Conservation (phyloP, 257 asterid genomes). For the Jacaranda mimosifolia region DNA sequence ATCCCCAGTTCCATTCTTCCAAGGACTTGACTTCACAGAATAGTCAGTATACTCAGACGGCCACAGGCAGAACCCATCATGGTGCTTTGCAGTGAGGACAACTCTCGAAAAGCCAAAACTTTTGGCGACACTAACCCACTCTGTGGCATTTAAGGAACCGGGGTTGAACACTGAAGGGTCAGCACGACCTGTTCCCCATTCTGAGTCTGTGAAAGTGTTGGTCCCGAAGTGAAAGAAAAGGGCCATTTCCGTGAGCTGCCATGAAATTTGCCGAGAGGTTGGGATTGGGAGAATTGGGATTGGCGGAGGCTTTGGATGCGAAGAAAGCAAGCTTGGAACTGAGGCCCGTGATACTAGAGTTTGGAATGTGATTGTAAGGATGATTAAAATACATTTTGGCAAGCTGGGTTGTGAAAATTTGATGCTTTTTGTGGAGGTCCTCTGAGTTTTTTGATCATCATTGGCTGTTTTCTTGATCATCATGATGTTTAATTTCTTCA, state of each 20-base stretch:
- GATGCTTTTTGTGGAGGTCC: conserved; percentile 1
- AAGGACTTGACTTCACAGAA: conserved; percentile 80
- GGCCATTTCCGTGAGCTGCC: conserved; percentile 94
- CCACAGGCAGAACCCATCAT: conserved; percentile 98
- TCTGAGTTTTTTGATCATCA: conserved; percentile 13
- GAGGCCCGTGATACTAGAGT: conserved; percentile 32
- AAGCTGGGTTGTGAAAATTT: conserved; percentile 38
- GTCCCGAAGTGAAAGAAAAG: conserved; percentile 89
- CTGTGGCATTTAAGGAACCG: conserved; percentile 68
- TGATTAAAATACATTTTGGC: conserved; percentile 10
- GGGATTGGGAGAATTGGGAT: conserved; percentile 90
- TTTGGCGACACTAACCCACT: conserved; percentile 89
- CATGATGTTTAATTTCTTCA: conserved; percentile 24
- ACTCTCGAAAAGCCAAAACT: conserved; percentile 72
- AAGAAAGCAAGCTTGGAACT: conserved; percentile 28
- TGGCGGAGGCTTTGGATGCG: conserved; percentile 73
- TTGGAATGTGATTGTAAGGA: conserved; percentile 34
- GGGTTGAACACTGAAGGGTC: conserved; percentile 86
- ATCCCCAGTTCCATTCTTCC: conserved; percentile 91
- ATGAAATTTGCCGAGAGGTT: conserved; percentile 71
- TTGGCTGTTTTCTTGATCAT: conserved; percentile 27
- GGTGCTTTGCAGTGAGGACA: conserved; percentile 86
- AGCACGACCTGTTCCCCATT: conserved; percentile 93
- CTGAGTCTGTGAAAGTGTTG: conserved; percentile 84
- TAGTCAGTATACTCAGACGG: conserved; percentile 89